Percentiles rank a stretch among this genome's conserved stretches.
Conservation (phyloP, 192 early-diverging fungal species). For the Hyaloraphidium curvatum region DNA sequence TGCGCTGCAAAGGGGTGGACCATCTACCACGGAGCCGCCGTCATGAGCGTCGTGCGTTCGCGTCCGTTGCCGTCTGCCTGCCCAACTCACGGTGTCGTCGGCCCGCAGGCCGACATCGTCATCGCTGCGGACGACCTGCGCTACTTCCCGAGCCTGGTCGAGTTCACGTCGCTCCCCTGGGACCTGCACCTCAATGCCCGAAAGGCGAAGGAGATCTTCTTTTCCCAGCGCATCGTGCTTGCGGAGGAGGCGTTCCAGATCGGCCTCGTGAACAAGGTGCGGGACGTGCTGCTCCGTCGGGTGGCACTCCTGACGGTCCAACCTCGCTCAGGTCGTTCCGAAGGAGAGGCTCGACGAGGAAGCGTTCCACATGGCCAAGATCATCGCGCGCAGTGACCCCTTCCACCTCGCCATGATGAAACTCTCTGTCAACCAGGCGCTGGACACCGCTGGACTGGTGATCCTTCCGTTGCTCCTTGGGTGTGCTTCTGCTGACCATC, state of each 20-base stretch:
- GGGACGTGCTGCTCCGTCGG: too few species aligned
- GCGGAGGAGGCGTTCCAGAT: neutral
- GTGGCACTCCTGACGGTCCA: too few species aligned
- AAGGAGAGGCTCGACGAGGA: neutral
- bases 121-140: neutral
- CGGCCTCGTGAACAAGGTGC: slow-evolving; percentile 1
- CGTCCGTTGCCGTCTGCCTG: too few species aligned
- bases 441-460: neutral
- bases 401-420: slow-evolving; percentile 1
- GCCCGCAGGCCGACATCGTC: neutral
- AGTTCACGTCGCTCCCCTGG: neutral
- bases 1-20: too few species aligned
- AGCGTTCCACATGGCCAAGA: neutral
- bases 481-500: neutral
- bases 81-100: too few species aligned
- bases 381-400: neutral
- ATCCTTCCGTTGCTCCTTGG: neutral
- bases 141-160: neutral
- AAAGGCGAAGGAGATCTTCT: neutral
- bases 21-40: neutral
- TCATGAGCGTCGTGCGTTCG: neutral
- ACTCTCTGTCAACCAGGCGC: neutral
- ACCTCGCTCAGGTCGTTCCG: neutral
- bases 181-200: slow-evolving; percentile 1
- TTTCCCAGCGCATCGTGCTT: neutral